Conservation (phyloP, 2,329 filamentous ascomycete genomes). For the Sordariomycetes sp. region DNA sequence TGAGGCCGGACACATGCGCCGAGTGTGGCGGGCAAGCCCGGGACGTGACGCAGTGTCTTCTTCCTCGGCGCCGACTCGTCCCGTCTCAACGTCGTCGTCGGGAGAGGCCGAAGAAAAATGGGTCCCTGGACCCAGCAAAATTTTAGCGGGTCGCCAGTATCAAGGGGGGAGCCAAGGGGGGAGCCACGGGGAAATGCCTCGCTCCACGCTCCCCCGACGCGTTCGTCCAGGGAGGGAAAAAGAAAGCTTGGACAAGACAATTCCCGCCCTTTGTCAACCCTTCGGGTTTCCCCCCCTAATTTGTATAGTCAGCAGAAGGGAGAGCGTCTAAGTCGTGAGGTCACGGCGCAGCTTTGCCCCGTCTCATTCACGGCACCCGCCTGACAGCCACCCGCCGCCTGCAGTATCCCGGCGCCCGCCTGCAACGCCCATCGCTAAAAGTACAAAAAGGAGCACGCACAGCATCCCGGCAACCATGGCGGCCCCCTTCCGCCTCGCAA, state of each 20-base stretch:
- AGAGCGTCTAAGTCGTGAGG: not conserved
- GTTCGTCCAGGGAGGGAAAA: too few relatives aligned
- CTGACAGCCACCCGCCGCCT: not conserved
- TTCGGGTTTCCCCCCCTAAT: too few relatives aligned
- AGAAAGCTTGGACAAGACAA: too few relatives aligned
- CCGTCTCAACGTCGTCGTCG: not conserved
- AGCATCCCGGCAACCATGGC: not conserved
- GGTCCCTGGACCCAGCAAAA: not conserved
- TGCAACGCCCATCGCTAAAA: not conserved
- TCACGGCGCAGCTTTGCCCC: not conserved
- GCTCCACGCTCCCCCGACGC: too few relatives aligned
- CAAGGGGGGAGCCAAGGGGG: too few relatives aligned
- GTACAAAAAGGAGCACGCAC: not conserved
- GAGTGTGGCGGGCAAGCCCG: not conserved
- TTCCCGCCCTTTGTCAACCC: too few relatives aligned
- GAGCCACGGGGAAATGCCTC: too few relatives aligned
- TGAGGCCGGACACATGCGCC: too few relatives aligned
- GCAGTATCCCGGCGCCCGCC: not conserved
- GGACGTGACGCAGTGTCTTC: not conserved
- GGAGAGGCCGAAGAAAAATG: not conserved
- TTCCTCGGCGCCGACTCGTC: not conserved
- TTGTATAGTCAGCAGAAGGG: not conserved
- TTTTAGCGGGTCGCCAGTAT: too few relatives aligned
- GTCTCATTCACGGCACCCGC: not conserved
- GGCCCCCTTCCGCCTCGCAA: slow-evolving; percentile 2